Evolutionary conservation across 257 asterid species (phyloP), one percentile per base, ranked within the genome.

Genomic region (Voacanga thouarsii): DNA sequence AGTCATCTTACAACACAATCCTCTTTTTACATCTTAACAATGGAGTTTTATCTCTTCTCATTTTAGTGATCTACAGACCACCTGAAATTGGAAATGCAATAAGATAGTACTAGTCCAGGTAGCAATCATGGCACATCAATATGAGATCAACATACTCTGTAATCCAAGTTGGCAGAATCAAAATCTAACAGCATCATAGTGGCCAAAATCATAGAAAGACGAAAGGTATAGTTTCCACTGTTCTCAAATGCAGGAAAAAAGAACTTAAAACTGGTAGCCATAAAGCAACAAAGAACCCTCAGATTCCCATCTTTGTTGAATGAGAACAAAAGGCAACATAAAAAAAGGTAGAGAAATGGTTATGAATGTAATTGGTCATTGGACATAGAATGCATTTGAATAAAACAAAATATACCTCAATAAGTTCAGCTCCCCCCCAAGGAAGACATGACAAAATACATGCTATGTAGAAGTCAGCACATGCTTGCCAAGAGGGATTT

Each of bases 341-440:
- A 7, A 39, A 24, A 37, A 21, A 19, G 16, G 50, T 6, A 66
- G 71, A 8, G 12, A 37, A 37, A 39, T 18, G 28, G 28, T 28
- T 63, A 18, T 21, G 1, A 12, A 41, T 19, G 73, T n/a, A 12
- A 68, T 21, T 41, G n/a, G 6, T 16, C 7, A 66, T 2, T 37
- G 71, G 47, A 16, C 37, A 19, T 24, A 70, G 12, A 65, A 18
- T 30, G 11, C 56, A 79, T 45, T 26, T 39, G 41, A 61, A 50
- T 26, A 33, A 8, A 24, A 19, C 24, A 59, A 71, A 51, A 21
- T 24, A 61, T 83, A 96, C 99, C 97, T 96, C 99, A 75, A 83
- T 88, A 83, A 96, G 97, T 81, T 96, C 99, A 75, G 97, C 88
- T 79, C 99, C 99, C 61, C 99, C 99, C 99, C 98, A 96, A 26